A percentile compares a stretch with the other conserved stretches of the same genome.
phyloP scores from a whole-genome alignment of 2,329 filamentous ascomycete genomes.

The Xylaria sp. region DNA sequence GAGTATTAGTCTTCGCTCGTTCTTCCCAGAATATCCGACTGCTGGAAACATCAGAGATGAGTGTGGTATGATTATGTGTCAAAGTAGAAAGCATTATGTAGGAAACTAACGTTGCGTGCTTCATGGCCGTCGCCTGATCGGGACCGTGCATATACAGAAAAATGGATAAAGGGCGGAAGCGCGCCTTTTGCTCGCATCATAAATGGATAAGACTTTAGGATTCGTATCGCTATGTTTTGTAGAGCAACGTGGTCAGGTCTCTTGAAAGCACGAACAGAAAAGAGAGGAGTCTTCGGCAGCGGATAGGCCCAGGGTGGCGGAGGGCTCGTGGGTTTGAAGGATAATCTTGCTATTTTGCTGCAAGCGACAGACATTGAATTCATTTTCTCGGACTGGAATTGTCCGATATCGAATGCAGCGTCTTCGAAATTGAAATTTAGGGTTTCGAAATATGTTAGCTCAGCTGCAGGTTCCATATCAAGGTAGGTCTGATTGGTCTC shows the following conservation, averaged over 20 bases:
- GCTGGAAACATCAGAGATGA: neutral
- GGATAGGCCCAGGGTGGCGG: conserved; percentile 13
- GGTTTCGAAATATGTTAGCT: neutral
- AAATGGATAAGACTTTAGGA: conserved; percentile 10
- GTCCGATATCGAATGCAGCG: neutral
- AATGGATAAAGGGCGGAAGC: conserved; percentile 19
- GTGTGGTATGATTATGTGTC: neutral
- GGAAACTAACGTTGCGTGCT: conserved; percentile 3
- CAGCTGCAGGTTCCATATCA: neutral
- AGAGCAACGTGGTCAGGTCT: conserved; percentile 15
- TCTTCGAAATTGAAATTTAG: conserved; percentile 7
- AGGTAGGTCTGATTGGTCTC: neutral
- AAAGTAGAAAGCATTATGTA: neutral
- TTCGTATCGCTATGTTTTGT: conserved; percentile 16
- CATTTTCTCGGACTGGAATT: neutral
- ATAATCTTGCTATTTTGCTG: neutral
- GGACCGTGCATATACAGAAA: neutral
- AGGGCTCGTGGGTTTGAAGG: neutral
- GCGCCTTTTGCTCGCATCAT: conserved; percentile 18
- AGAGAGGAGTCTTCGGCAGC: neutral
- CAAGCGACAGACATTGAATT: conserved; percentile 18
- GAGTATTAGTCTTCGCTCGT: neutral
- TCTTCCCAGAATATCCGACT: neutral
- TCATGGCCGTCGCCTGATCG: neutral
- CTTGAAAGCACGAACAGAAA: conserved; percentile 12